Evolutionary conservation across 768 basidiomycete species (phyloP).

Genomic region (Albatrellus ellisii): DNA sequence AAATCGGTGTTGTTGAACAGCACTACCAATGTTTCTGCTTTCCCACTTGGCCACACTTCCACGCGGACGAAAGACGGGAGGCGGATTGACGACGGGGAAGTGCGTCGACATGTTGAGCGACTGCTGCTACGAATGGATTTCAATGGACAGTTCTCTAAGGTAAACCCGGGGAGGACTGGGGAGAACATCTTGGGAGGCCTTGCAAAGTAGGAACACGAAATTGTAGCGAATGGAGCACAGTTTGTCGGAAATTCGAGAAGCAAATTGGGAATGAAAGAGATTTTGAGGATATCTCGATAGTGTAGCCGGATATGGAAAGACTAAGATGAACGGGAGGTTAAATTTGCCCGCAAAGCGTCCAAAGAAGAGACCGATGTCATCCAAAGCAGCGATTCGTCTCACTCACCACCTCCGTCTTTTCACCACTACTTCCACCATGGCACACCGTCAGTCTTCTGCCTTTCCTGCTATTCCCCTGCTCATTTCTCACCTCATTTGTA

Average conservation of each 20-base stretch:
- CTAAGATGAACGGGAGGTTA: neutral
- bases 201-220: slow-evolving; percentile 13
- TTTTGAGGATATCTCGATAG: slow-evolving; percentile 2
- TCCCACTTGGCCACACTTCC: slow-evolving; percentile 26
- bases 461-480: slow-evolving; percentile 3
- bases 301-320: neutral
- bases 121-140: slow-evolving; percentile 75
- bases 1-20: slow-evolving; percentile 53
- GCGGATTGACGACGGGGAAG: slow-evolving; percentile 48
- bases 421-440: slow-evolving; percentile 36
- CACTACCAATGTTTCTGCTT: slow-evolving; percentile 32
- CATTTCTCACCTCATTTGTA: slow-evolving; percentile 17
- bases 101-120: slow-evolving; percentile 71
- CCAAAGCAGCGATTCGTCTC: slow-evolving; percentile 28
- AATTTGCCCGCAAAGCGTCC: neutral
- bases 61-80: slow-evolving; percentile 37
- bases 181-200: slow-evolving; percentile 32
- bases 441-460: slow-evolving; percentile 30
- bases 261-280: neutral
- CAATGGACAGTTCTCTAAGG: slow-evolving; percentile 58
- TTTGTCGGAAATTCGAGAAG: neutral
- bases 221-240: neutral
- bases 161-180: slow-evolving; percentile 14
- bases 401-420: slow-evolving; percentile 51
- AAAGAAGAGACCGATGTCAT: slow-evolving; percentile 5